Evolutionary conservation across 306 rosid genomes (phyloP).

Genomic region (Rosa chinensis): DNA sequence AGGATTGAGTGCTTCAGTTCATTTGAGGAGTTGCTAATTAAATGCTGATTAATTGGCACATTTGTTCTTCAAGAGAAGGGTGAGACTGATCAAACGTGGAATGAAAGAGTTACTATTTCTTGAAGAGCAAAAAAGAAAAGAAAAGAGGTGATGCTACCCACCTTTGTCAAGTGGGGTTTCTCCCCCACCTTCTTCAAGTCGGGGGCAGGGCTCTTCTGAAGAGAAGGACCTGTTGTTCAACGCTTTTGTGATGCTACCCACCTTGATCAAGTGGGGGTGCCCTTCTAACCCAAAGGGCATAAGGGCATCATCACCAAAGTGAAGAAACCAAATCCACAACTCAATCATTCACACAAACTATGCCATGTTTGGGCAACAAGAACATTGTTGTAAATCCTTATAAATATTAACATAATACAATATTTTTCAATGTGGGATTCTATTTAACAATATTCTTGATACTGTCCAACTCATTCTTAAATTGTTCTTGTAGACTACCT

Average conservation of each 20-base stretch:
- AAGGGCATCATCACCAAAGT: neutral
- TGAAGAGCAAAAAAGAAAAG: no score
- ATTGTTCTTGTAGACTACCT: no score
- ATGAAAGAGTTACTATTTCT: neutral
- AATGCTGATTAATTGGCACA: constrained; percentile 20
- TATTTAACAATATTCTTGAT: neutral
- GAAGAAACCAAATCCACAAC: neutral
- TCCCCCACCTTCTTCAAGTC: no score
- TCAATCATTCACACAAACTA: neutral
- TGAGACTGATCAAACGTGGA: constrained; percentile 8
- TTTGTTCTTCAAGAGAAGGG: neutral
- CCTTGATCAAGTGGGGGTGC: neutral
- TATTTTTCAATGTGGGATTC: neutral
- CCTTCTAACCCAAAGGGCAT: neutral
- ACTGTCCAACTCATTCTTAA: neutral
- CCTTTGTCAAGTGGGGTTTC: neutral
- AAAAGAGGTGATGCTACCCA: neutral
- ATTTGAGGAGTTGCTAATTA: constrained; percentile 29
- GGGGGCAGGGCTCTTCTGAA: neutral
- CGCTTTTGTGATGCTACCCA: neutral
- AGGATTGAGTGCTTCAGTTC: constrained; percentile 17
- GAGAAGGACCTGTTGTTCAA: no score
- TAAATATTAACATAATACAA: neutral
- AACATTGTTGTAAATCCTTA: neutral
- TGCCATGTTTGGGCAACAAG: neutral